Evolutionary conservation across 345 rosid species (phyloP).

Genomic region (Linum lewisii): DNA sequence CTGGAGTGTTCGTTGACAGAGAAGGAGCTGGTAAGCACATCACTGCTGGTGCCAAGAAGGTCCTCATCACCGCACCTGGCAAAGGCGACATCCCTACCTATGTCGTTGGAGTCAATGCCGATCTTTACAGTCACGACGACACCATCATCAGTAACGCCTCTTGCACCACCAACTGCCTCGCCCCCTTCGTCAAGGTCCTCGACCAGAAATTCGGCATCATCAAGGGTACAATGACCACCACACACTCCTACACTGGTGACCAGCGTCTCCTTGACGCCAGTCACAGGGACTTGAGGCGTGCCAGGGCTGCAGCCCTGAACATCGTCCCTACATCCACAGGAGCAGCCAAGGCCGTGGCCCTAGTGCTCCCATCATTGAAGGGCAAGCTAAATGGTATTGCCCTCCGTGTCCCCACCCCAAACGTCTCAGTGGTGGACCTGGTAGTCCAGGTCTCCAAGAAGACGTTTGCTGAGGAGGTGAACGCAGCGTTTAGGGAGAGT

Average conservation of each 20-base stretch:
- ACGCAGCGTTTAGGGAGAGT: slow-evolving; percentile 75
- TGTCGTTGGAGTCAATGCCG: slow-evolving; percentile 94
- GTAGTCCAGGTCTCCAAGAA: slow-evolving; percentile 91
- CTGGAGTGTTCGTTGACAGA: slow-evolving; percentile 91
- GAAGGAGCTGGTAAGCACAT: slow-evolving; percentile 97
- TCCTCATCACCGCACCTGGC: slow-evolving; percentile 90
- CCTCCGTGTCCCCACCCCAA: slow-evolving; percentile 93
- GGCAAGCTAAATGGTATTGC: slow-evolving; percentile 95
- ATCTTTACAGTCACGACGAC: slow-evolving; percentile 52
- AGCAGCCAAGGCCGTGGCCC: slow-evolving; percentile 94
- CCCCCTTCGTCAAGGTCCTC: slow-evolving; percentile 97
- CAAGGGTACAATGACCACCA: slow-evolving; percentile 98
- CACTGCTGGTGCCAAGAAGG: slow-evolving; percentile 93
- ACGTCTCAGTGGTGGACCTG: slow-evolving; percentile 86
- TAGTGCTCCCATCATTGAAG: slow-evolving; percentile 80
- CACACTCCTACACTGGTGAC: slow-evolving; percentile 98
- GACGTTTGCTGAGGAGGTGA: slow-evolving; percentile 91
- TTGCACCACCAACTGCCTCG: slow-evolving; percentile 99
- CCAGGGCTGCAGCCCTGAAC: slow-evolving; percentile 92
- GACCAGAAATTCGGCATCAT: slow-evolving; percentile 95
- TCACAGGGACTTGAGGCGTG: slow-evolving; percentile 95
- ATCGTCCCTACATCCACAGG: slow-evolving; percentile 94
- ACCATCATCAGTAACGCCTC: slow-evolving; percentile 95
- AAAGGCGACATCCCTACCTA: slow-evolving; percentile 98
- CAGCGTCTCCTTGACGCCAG: slow-evolving; percentile 88